phyloP scores from a whole-genome alignment of 257 asterid genomes.

The Gardenia jasminoides region DNA sequence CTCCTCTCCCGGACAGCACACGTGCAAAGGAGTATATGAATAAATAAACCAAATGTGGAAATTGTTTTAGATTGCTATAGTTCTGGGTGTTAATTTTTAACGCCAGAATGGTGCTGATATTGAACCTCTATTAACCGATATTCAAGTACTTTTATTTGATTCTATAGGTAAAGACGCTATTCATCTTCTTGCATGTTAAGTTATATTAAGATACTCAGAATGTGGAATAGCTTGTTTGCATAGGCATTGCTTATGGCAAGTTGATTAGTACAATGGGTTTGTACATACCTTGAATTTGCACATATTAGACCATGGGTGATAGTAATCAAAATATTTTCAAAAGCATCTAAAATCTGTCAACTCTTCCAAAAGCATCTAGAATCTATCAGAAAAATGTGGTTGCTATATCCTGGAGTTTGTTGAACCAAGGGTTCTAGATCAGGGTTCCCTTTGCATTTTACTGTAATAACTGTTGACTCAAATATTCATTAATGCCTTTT shows the following conservation, averaged over 20 bases:
- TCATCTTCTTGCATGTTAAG: not conserved
- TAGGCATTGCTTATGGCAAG: not conserved
- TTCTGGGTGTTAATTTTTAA: not conserved
- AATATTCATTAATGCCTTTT: not conserved
- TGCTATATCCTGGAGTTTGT: no score
- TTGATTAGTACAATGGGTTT: not conserved
- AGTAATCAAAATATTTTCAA: not conserved
- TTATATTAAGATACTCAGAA: not conserved
- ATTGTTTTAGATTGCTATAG: not conserved
- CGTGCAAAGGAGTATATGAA: not conserved
- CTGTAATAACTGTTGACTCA: not conserved
- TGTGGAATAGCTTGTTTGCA: not conserved
- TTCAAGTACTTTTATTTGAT: not conserved
- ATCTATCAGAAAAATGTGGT: not conserved
- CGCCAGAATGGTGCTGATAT: not conserved
- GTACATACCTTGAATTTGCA: not conserved
- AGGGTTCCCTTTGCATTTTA: no score
- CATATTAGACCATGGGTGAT: not conserved
- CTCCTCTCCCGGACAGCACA: not conserved
- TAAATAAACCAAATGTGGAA: no score
- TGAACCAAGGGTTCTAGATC: no score
- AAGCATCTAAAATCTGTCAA: no score
- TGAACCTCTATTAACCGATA: not conserved
- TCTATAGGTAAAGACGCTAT: not conserved
- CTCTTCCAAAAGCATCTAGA: no score